These are phyloP conservation scores for Turritis glabra DNA, from an alignment of 345 rosid genomes.

Conservation along the genomic window DNA sequence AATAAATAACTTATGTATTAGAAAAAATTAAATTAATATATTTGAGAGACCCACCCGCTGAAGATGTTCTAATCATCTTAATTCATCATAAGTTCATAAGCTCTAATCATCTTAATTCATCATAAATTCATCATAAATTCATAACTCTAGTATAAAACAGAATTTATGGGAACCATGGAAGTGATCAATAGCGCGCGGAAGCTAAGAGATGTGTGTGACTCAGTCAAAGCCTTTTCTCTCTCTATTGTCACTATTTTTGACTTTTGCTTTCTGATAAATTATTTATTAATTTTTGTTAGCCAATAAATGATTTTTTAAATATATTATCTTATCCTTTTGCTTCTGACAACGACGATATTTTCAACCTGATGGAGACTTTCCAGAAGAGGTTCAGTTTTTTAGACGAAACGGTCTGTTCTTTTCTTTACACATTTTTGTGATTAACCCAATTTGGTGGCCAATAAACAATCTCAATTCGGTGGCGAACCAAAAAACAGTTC, in stretches of 20 bases:
- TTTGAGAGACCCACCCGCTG: no score
- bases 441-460: neutral
- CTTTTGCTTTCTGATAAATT: neutral
- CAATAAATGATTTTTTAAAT: neutral
- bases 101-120: neutral
- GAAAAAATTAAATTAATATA: no score
- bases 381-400: neutral
- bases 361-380: slow-evolving; percentile 25
- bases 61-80: no score
- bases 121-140: neutral
- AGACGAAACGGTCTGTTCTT: slow-evolving; percentile 2
- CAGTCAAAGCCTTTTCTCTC: neutral
- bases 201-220: neutral
- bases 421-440: neutral
- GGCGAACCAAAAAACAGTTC: no score
- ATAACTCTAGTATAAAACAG: neutral
- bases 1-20: no score
- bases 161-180: neutral
- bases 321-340: neutral
- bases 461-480: no score
- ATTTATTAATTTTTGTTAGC: neutral
- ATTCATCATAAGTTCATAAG: no score
- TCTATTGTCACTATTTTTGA: neutral
- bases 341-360: slow-evolving; percentile 8
- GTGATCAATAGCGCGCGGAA: slow-evolving; percentile 2